A percentile compares a stretch with the other conserved stretches of the same genome.
Evolutionary conservation across 2,329 filamentous ascomycete species (phyloP).

Genomic region (Plenodomus biglobosus): DNA sequence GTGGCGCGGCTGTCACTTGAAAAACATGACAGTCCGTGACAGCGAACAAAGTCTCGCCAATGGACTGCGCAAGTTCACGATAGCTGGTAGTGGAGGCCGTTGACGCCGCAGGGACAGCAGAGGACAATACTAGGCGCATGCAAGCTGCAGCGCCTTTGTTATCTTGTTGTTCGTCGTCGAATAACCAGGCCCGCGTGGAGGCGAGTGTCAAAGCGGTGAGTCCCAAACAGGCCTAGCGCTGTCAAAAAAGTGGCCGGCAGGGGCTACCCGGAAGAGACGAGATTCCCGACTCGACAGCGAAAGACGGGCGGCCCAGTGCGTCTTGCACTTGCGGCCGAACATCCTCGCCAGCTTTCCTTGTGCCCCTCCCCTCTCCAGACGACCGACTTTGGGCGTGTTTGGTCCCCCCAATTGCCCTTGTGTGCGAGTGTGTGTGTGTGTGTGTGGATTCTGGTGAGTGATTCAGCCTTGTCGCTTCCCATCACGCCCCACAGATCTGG

Average conservation of each 20-base stretch:
- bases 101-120: neutral
- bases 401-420: too few species aligned
- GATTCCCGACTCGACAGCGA: neutral
- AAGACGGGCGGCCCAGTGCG: neutral
- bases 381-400: too few species aligned
- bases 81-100: neutral
- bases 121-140: slow-evolving; percentile 13
- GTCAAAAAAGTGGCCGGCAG: slow-evolving; percentile 21
- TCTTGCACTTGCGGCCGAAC: neutral
- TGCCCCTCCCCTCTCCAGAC: too few species aligned
- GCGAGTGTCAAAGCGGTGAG: slow-evolving; percentile 17
- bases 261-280: slow-evolving; percentile 1
- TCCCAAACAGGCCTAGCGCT: slow-evolving; percentile 12
- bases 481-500: too few species aligned
- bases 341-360: neutral
- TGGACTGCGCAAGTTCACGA: too few species aligned
- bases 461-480: too few species aligned
- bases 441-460: too few species aligned
- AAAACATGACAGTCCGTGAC: neutral
- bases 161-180: slow-evolving; percentile 2
- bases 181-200: neutral
- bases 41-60: too few species aligned
- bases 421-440: too few species aligned
- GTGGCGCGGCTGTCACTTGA: slow-evolving; percentile 3
- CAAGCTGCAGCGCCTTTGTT: slow-evolving; percentile 7